Evolutionary conservation across 257 asterid genomes (phyloP).

Genomic region (Lithospermum erythrorhizon): DNA sequence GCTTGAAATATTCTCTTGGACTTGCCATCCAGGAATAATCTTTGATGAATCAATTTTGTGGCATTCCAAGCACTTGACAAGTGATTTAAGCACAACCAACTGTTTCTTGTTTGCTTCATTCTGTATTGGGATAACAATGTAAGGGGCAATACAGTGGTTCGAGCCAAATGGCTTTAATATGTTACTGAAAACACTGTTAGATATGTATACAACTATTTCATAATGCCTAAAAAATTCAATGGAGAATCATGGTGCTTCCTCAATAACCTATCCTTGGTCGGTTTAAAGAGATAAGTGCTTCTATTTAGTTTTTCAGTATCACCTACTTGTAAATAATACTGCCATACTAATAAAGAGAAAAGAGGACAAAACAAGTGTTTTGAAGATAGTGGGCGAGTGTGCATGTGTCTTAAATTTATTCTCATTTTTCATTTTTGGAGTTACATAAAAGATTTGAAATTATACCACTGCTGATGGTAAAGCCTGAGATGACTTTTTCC

Average conservation of each 20-base stretch:
- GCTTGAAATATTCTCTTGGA: constrained; percentile 36
- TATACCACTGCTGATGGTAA: constrained; percentile 38
- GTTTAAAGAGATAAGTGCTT: too few species aligned
- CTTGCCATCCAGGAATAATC: constrained; percentile 72
- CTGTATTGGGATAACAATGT: constrained; percentile 26
- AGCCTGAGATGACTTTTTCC: constrained; percentile 31
- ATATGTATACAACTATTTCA: background rate
- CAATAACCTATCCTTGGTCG: too few species aligned
- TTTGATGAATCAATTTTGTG: constrained; percentile 48
- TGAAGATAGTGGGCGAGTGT: background rate
- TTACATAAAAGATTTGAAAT: background rate
- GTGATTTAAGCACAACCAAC: constrained; percentile 39
- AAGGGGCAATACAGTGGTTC: background rate
- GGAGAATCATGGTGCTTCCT: too few species aligned
- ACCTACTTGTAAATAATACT: too few species aligned
- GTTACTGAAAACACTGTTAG: background rate
- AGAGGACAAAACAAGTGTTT: background rate
- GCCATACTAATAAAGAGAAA: too few species aligned
- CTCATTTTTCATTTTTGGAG: background rate
- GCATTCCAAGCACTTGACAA: constrained; percentile 42
- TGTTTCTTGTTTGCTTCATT: constrained; percentile 55
- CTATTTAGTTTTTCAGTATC: too few species aligned
- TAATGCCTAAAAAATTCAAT: background rate
- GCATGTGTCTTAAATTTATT: background rate
- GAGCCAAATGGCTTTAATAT: background rate